A percentile compares a stretch with the other conserved stretches of the same genome.
phyloP scores from a whole-genome alignment of 192 early-diverging fungal genomes.

The Umbelopsis sp. region DNA sequence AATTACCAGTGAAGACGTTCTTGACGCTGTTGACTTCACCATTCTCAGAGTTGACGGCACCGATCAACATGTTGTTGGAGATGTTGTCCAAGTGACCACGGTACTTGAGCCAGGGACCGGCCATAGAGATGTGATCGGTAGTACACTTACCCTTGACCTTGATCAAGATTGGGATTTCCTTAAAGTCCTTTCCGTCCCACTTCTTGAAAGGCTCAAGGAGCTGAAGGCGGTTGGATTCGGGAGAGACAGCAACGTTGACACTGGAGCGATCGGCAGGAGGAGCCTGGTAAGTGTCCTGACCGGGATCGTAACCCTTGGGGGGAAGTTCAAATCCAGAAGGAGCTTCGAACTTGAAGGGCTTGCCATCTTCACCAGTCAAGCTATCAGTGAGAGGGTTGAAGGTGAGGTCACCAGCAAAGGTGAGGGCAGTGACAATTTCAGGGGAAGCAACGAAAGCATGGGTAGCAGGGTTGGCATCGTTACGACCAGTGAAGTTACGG shows the following conservation, averaged over 20 bases:
- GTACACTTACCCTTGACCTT: slow-evolving; percentile 99
- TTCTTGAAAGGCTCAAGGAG: slow-evolving; percentile 81
- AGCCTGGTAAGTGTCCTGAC: slow-evolving; percentile 93
- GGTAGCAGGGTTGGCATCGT: slow-evolving; percentile 97
- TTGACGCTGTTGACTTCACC: slow-evolving; percentile 75
- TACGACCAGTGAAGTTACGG: slow-evolving; percentile 99
- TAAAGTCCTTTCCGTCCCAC: slow-evolving; percentile 90
- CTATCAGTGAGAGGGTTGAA: slow-evolving; percentile 96
- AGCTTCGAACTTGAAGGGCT: slow-evolving; percentile 90
- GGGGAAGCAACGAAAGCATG: slow-evolving; percentile 96
- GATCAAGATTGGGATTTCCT: slow-evolving; percentile 84
- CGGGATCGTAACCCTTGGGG: slow-evolving; percentile 90
- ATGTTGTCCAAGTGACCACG: slow-evolving; percentile 99
- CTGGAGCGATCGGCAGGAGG: slow-evolving; percentile 81
- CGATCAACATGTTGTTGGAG: slow-evolving; percentile 99
- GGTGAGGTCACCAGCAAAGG: slow-evolving; percentile 88
- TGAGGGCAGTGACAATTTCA: slow-evolving; percentile 93
- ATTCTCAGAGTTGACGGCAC: slow-evolving; percentile 91
- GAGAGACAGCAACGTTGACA: slow-evolving; percentile 77
- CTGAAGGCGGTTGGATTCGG: slow-evolving; percentile 91
- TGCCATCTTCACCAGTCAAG: slow-evolving; percentile 83
- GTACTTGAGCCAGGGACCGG: slow-evolving; percentile 91
- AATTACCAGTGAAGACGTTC: slow-evolving; percentile 74
- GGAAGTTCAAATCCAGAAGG: slow-evolving; percentile 91
- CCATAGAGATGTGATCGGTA: slow-evolving; percentile 97